These are phyloP conservation scores for Cryptococcus sp. DNA, from an alignment of 1,284 basidiomycete species.

Conservation along the genomic window DNA sequence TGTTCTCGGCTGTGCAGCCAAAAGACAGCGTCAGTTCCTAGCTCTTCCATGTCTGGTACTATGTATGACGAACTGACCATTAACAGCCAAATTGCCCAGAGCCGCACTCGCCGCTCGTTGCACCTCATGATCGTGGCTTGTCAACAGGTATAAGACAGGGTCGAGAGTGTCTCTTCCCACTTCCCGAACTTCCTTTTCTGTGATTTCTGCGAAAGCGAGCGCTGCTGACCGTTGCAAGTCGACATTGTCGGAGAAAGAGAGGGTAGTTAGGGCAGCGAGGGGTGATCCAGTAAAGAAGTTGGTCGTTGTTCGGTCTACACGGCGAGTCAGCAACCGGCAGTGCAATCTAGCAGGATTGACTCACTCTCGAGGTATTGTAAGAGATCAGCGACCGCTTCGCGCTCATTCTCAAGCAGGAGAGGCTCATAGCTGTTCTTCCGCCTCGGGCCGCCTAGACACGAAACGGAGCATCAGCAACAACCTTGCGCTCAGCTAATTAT, in stretches of 20 bases:
- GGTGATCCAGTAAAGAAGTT: slow-evolving; percentile 95
- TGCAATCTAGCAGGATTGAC: slow-evolving; percentile 37
- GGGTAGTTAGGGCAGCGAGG: slow-evolving; percentile 88
- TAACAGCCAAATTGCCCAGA: slow-evolving; percentile 97
- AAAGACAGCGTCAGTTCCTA: background rate
- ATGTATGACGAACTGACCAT: slow-evolving; percentile 66
- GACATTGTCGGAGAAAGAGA: slow-evolving; percentile 99
- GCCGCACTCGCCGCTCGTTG: slow-evolving; percentile 98
- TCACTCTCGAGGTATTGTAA: slow-evolving; percentile 96
- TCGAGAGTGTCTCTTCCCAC: slow-evolving; percentile 97
- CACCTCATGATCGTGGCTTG: slow-evolving; percentile 97
- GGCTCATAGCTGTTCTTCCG: slow-evolving; percentile 79
- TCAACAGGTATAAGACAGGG: slow-evolving; percentile 95
- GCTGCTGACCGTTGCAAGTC: slow-evolving; percentile 98
- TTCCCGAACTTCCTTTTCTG: slow-evolving; percentile 97
- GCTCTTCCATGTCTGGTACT: background rate
- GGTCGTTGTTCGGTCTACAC: slow-evolving; percentile 84
- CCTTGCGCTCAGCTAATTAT: background rate
- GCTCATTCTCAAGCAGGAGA: slow-evolving; percentile 92
- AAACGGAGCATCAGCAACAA: background rate
- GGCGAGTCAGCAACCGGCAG: background rate
- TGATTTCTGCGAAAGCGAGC: slow-evolving; percentile 98
- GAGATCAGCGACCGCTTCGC: slow-evolving; percentile 96
- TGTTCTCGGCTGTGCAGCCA: slow-evolving; percentile 88
- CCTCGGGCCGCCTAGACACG: slow-evolving; percentile 40